A percentile compares a stretch with the other conserved stretches of the same genome.
phyloP scores from a whole-genome alignment of 139 green algal genomes.

The Tetraselmis striata region DNA sequence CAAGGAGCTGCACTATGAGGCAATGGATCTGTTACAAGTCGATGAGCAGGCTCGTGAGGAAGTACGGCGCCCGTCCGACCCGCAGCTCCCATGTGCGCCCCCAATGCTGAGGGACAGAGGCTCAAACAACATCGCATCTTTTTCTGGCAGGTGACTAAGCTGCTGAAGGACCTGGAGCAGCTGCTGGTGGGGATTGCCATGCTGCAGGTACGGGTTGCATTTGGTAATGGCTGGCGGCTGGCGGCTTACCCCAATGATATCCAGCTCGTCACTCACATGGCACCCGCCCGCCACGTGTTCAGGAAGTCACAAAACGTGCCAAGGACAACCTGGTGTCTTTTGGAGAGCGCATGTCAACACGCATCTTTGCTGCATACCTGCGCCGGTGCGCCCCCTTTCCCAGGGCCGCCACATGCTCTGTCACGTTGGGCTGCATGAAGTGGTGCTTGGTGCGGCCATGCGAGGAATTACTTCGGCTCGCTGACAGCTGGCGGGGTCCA shows the following conservation, averaged over 20 bases:
- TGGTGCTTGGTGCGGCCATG: too few species aligned
- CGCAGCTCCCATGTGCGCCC: too few species aligned
- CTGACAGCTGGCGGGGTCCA: background rate
- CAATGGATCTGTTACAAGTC: constrained; percentile 56
- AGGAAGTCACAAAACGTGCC: constrained; percentile 85
- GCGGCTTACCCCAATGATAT: background rate
- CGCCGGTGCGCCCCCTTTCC: constrained; percentile 2
- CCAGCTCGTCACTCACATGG: constrained; percentile 1
- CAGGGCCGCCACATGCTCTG: too few species aligned
- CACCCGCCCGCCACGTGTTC: too few species aligned
- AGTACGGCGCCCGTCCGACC: background rate
- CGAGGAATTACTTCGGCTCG: too few species aligned
- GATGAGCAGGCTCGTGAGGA: constrained; percentile 40
- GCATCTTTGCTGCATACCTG: constrained; percentile 88
- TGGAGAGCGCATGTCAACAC: constrained; percentile 91
- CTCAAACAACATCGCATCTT: too few species aligned
- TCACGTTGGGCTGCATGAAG: too few species aligned
- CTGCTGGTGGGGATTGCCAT: constrained; percentile 85
- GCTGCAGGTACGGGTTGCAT: constrained; percentile 50
- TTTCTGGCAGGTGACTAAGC: constrained; percentile 56
- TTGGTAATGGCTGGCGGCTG: constrained; percentile 9
- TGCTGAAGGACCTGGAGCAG: constrained; percentile 79
- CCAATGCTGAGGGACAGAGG: too few species aligned
- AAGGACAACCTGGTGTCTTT: constrained; percentile 94
- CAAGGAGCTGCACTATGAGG: constrained; percentile 59